Base-by-base conservation (phyloP, 192 early-diverging fungal species). In the Coemansia sp. region DNA sequence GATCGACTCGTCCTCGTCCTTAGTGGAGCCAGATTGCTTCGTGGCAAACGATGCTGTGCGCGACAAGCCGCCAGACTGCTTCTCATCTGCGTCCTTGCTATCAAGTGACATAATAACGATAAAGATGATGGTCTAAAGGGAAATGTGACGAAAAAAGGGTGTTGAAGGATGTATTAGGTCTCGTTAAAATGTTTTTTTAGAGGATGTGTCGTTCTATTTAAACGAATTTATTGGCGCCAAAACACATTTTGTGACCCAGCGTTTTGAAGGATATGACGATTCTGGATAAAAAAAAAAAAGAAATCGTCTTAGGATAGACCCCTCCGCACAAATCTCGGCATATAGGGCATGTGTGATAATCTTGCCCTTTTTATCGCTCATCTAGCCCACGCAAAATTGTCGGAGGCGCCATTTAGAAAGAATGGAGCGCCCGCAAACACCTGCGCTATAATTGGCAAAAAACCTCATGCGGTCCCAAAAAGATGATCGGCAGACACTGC, bases 311-410 rank as follows among this genome's bases (percentile, higher is more conserved):
- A 27, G 24, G 24, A 50, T 50, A 1, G 46, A 21, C 21, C 10
- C 46, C n/a, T n/a, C n/a, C 46, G 46, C 46, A 50, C 46, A 50
- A 50, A 50, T 50, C 46, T 50, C 46, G 46, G 46, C 46, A 21
- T 7, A 19, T 50, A 6, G 19, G 24, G 19, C 46, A 21, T 24
- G 46, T 19, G 21, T 50, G 46, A 3, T 3, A 50, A 50, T 50
- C 24, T 50, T 50, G 9, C 9, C 19, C 24, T 50, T n/a, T 48
- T 37, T 37, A 13, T 2, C 21, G 19, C 40, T 50, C n/a, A 50
- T 21, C n/a, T 24, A 19, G 46, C 46, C 19, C 19, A 50, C 46
- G 46, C 19, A 50, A 50, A 50, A 50, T 19, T 21, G 46, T 50
- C 46, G 46, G 46, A 24, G 46, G 46, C 24, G 19, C 46, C 8